Conservation (phyloP, 2,329 filamentous ascomycete genomes). For the Ophidiomyces ophidiicola region DNA sequence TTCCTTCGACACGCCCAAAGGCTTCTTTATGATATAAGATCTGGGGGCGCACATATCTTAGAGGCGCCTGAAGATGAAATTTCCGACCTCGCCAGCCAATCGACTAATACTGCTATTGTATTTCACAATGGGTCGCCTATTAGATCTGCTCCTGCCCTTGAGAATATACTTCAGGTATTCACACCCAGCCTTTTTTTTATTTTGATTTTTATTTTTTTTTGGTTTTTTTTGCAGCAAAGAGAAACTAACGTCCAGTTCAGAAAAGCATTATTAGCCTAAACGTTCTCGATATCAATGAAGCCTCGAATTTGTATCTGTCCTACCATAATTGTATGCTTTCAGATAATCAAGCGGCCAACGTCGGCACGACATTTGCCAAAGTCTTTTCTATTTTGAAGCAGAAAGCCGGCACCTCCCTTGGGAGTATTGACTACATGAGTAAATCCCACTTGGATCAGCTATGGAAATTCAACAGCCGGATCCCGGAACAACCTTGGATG, state of each 20-base stretch:
- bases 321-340: constrained; percentile 8
- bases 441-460: constrained; percentile 8
- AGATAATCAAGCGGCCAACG: constrained; percentile 1
- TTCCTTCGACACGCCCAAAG: constrained; percentile 4
- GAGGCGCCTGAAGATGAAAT: background rate
- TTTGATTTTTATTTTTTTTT: too few relatives aligned
- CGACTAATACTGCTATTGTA: background rate
- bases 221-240: too few relatives aligned
- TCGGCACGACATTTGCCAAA: constrained; percentile 1
- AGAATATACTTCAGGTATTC: background rate
- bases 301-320: background rate
- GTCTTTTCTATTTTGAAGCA: background rate
- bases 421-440: constrained; percentile 7
- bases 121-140: background rate
- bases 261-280: background rate
- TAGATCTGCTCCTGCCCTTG: background rate
- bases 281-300: background rate
- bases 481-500: constrained; percentile 7
- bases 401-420: background rate
- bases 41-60: background rate
- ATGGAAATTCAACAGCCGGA: constrained; percentile 4
- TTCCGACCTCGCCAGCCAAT: background rate
- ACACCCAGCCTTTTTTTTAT: too few relatives aligned
- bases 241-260: background rate
- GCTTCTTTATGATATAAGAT: background rate